Base-by-base conservation (phyloP, 495 filamentous ascomycete species). In the Daldinia decipiens region DNA sequence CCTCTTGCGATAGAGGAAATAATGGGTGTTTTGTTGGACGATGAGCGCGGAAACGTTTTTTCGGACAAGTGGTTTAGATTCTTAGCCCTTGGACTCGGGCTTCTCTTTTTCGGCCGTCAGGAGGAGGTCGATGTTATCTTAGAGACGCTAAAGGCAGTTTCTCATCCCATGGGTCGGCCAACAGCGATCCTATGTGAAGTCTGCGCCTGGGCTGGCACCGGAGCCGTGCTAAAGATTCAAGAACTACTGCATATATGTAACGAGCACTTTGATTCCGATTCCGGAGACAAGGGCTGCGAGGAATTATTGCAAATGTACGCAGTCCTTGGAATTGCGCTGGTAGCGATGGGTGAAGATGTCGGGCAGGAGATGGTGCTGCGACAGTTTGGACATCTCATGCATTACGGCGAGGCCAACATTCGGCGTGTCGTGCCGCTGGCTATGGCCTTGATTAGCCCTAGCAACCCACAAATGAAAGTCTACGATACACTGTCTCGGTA, bases 401-500 rank as follows among this genome's bases (percentile, higher is more conserved):
- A 99, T 82, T 99, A 99, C 74, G 95, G 96, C 55, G 95, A 97
- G 72, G 86, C 93, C 76, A 97, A 98, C 78, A 99, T 99, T 73
- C 92, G 95, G 29, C 93, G 93, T 73, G 94, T 93, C 29, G 96
- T 99, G 21, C 95, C 95, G 21, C 85, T 99, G n/a, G 95, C 95
- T 19, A 96, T 99, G 94, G 95, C 92, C 73, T 85, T 99, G 57
- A 88, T 99, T 74, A 95, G 92, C 81, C 94, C 95, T 27, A 96
- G 93, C 83, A 99, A 98, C 82, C 95, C 95, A 7, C 96, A 98
- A 78, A 99, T 99, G 95, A 99, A 98, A 84, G 91, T 99, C 36
- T 99, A 99, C 81, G 95, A 99, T 77, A 98, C 95, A 0, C 82
- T 99, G 21, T 98, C 96, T n/a, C 86, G 95, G 68, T 99, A 99